Conservation (phyloP, 108 stramenopile species). For the Stephanodiscus minutulus region DNA sequence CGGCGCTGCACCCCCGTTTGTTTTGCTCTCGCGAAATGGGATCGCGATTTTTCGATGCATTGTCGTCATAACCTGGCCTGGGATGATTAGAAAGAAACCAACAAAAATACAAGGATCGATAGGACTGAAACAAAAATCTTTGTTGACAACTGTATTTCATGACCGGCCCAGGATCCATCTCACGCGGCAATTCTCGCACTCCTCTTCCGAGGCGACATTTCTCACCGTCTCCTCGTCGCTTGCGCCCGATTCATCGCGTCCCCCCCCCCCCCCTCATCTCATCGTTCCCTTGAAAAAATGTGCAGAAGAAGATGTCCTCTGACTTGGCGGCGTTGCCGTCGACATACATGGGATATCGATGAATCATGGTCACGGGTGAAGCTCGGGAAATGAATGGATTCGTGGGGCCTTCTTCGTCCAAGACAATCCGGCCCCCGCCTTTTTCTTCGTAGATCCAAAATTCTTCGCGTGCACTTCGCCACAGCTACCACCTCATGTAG, state of each 20-base stretch:
- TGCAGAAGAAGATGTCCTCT: no score
- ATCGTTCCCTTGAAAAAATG: no score
- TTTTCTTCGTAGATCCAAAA: constrained; percentile 17
- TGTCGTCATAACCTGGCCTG: constrained; percentile 3
- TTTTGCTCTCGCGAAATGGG: not conserved
- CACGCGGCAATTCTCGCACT: not conserved
- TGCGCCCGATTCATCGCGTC: not conserved
- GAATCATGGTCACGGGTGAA: not conserved
- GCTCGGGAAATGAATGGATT: not conserved
- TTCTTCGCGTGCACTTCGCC: constrained; percentile 17
- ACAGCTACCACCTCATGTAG: constrained; percentile 22
- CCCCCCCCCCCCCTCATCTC: not conserved
- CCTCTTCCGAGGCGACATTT: not conserved
- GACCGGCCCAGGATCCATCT: constrained; percentile 14
- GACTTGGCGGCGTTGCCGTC: no score
- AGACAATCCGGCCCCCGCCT: constrained; percentile 25
- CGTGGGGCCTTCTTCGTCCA: constrained; percentile 23
- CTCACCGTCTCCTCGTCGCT: not conserved
- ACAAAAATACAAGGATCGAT: constrained; percentile 47
- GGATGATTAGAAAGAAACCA: constrained; percentile 33
- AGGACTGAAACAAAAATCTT: constrained; percentile 32
- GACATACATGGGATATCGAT: no score
- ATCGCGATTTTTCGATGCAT: not conserved
- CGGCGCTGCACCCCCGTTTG: no score
- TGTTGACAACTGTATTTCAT: constrained; percentile 9